phyloP scores from a whole-genome alignment of 257 asterid species.

The Linaria vulgaris region DNA sequence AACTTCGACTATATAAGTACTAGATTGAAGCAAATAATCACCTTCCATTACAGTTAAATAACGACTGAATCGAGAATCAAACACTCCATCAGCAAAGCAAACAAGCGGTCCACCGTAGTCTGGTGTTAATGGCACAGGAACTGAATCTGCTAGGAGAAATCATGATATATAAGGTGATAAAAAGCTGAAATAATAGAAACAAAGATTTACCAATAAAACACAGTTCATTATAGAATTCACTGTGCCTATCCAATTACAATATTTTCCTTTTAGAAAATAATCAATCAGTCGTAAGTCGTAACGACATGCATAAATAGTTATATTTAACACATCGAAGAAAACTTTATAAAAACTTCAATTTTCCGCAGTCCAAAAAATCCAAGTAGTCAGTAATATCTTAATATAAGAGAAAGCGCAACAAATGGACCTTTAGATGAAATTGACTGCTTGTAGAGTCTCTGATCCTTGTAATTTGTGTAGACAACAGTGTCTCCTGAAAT shows the following conservation, averaged over 20 bases:
- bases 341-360: background rate
- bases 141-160: conserved; percentile 52
- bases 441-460: conserved; percentile 74
- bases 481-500: conserved; percentile 57
- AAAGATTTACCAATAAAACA: too few relatives aligned
- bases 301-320: conserved; percentile 6
- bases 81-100: conserved; percentile 91
- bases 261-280: background rate
- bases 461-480: conserved; percentile 92
- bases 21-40: conserved; percentile 26
- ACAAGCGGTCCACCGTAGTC: conserved; percentile 72
- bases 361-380: background rate
- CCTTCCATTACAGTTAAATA: conserved; percentile 87
- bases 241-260: background rate
- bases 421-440: conserved; percentile 55
- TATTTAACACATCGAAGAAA: background rate
- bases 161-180: conserved; percentile 16
- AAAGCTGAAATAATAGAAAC: too few relatives aligned
- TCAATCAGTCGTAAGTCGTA: conserved; percentile 1
- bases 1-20: conserved; percentile 2
- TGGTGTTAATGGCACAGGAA: conserved; percentile 84
- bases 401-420: conserved; percentile 12
- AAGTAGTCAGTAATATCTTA: background rate
- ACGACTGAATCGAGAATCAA: conserved; percentile 74
- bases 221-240: too few relatives aligned